Conservation (phyloP, 371 early-diverging fungal species). For the Mucor irregularis region DNA sequence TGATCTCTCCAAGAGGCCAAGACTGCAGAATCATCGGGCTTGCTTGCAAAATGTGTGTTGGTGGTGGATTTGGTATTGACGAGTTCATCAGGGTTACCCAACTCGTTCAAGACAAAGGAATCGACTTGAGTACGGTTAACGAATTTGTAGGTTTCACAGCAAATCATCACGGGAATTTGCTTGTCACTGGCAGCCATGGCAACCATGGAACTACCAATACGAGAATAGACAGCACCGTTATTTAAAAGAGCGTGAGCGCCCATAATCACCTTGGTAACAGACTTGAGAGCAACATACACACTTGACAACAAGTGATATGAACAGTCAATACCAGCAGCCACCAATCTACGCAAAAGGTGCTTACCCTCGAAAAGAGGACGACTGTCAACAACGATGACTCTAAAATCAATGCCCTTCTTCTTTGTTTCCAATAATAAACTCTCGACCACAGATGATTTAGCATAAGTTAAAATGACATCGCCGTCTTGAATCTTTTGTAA, state of each 20-base stretch:
- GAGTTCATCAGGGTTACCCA: slow-evolving; percentile 83
- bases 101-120: slow-evolving; percentile 94
- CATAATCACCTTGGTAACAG: slow-evolving; percentile 91
- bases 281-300: slow-evolving; percentile 74
- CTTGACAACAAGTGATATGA: slow-evolving; percentile 73
- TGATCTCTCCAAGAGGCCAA: slow-evolving; percentile 69
- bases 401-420: slow-evolving; percentile 75
- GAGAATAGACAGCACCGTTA: slow-evolving; percentile 92
- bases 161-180: slow-evolving; percentile 93
- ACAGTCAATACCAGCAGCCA: slow-evolving; percentile 72
- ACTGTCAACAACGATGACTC: slow-evolving; percentile 92
- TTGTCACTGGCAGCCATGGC: slow-evolving; percentile 88
- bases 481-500: slow-evolving; percentile 89
- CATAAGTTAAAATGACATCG: slow-evolving; percentile 94
- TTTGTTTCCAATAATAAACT: slow-evolving; percentile 79
- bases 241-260: slow-evolving; percentile 92
- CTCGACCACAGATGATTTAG: slow-evolving; percentile 85
- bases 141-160: slow-evolving; percentile 97
- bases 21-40: slow-evolving; percentile 23
- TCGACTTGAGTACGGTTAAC: slow-evolving; percentile 91
- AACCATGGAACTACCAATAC: slow-evolving; percentile 92
- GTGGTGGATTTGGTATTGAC: slow-evolving; percentile 57
- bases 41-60: slow-evolving; percentile 18
- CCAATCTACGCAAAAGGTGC: slow-evolving; percentile 64
- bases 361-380: slow-evolving; percentile 90